Evolutionary conservation across 2,329 filamentous ascomycete species (phyloP).

Genomic region (Colletotrichum coccodes): DNA sequence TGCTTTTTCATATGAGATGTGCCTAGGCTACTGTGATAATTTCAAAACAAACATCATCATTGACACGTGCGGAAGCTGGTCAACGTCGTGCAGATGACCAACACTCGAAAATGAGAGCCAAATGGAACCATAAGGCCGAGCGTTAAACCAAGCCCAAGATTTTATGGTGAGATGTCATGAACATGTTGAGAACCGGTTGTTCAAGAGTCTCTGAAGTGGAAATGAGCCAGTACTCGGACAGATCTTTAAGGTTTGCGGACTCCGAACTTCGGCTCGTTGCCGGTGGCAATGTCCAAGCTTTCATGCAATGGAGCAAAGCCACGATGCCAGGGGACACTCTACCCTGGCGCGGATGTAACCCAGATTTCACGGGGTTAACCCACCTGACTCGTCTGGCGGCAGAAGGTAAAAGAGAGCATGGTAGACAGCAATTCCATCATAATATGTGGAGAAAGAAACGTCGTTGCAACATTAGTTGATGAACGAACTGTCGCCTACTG

Average conservation of each 20-base stretch:
- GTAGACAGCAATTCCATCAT: neutral
- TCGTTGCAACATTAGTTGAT: neutral
- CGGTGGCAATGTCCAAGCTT: neutral
- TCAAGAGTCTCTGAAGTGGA: neutral
- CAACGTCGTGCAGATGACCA: no score
- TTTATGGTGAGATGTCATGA: no score
- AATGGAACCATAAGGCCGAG: no score
- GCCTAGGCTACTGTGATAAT: no score
- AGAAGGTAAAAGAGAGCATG: neutral
- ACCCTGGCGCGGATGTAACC: neutral
- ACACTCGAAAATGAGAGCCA: no score
- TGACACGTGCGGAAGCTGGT: no score
- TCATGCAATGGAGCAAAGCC: neutral
- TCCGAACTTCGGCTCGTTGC: neutral
- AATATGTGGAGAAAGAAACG: no score
- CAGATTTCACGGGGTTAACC: neutral
- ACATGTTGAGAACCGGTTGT: neutral
- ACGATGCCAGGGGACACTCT: neutral
- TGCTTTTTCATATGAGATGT: no score
- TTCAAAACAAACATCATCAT: no score
- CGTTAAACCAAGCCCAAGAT: no score
- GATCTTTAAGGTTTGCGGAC: neutral
- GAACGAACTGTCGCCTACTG: no score
- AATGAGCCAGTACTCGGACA: slow-evolving; percentile 6
- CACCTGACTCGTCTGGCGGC: neutral